Evolutionary conservation across 1,284 basidiomycete species (phyloP), one percentile per base, ranked within the genome.

Genomic region (Ceratobasidium sp.): DNA sequence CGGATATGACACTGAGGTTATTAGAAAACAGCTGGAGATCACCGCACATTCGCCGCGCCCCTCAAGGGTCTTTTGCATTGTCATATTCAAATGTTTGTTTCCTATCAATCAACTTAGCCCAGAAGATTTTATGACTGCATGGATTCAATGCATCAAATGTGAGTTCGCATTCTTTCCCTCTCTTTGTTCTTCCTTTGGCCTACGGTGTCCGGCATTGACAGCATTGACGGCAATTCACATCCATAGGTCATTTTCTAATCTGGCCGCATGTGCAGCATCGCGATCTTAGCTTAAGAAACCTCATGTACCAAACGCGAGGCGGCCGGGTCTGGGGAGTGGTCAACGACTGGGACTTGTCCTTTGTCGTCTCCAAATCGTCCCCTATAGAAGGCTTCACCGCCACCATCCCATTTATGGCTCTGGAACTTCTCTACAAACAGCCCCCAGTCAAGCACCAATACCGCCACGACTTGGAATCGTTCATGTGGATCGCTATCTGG

Each of bases 341-440:
- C 5, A 58, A 58, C 42, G 56, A 58, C 42, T 47, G 25, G 56
- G 56, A 58, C 15, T n/a, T 58, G 20, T 58, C 56, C 7, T 34
- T 31, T 45, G 40, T 34, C 40, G 27, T 27, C 2, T 12, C 4
- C 15, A 4, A 25, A 1, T 43, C 25, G 8, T 13, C 22, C 4
- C 42, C 22, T 10, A 13, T 47, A 3, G 8, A 17, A 27, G 42
- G 34, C 17, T 31, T 32, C 29, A 34, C 56, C 13, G 42, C 27
- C 22, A 45, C 56, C 3, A 20, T 58, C 5, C 56, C 42, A 29
- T 58, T 47, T 17, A 6, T 58, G 2, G 27, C 56, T n/a, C 1
- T 58, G 2, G 29, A 47, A 5, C 17, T 58, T 10, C 56, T 58
- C 29, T 3, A 6, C 2, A 10, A 20, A 42, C 17, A 4, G 6